These are phyloP conservation scores for Byssoonygena ceratinophila DNA, from an alignment of 2,329 filamentous ascomycete genomes.

Conservation along the genomic window DNA sequence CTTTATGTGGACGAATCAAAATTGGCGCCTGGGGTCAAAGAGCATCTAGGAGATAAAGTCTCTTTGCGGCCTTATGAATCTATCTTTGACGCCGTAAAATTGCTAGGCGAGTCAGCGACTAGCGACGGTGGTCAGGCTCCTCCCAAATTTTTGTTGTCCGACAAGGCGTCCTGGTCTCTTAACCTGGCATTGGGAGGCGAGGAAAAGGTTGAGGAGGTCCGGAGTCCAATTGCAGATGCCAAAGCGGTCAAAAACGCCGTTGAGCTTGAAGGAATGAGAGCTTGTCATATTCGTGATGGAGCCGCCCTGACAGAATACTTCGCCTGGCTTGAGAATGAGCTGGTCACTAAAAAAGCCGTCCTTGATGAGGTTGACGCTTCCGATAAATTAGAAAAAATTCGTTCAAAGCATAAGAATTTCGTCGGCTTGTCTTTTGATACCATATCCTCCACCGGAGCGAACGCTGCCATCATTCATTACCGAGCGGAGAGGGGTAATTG, in stretches of 20 bases:
- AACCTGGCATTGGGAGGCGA: slow-evolving; percentile 78
- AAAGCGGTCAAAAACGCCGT: slow-evolving; percentile 91
- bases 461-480: slow-evolving; percentile 94
- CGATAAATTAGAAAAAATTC: slow-evolving; percentile 66
- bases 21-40: slow-evolving; percentile 55
- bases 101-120: slow-evolving; percentile 44
- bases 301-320: slow-evolving; percentile 87
- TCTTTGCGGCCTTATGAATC: slow-evolving; percentile 68
- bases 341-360: slow-evolving; percentile 58
- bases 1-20: slow-evolving; percentile 79
- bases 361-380: slow-evolving; percentile 87
- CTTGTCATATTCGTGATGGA: slow-evolving; percentile 87
- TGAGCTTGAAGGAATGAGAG: slow-evolving; percentile 84
- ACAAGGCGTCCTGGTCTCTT: slow-evolving; percentile 84
- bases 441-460: slow-evolving; percentile 87
- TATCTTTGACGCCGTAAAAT: slow-evolving; percentile 68
- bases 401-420: slow-evolving; percentile 57
- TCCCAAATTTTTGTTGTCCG: slow-evolving; percentile 72
- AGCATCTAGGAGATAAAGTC: slow-evolving; percentile 60
- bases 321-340: slow-evolving; percentile 87
- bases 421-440: slow-evolving; percentile 89
- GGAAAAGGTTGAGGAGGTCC: slow-evolving; percentile 69
- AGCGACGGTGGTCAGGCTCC: slow-evolving; percentile 31
- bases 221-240: slow-evolving; percentile 78
- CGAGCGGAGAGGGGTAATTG: slow-evolving; percentile 75